Evolutionary conservation across 352 stramenopile genomes (phyloP).

Genomic region (Pythium chondricola): DNA sequence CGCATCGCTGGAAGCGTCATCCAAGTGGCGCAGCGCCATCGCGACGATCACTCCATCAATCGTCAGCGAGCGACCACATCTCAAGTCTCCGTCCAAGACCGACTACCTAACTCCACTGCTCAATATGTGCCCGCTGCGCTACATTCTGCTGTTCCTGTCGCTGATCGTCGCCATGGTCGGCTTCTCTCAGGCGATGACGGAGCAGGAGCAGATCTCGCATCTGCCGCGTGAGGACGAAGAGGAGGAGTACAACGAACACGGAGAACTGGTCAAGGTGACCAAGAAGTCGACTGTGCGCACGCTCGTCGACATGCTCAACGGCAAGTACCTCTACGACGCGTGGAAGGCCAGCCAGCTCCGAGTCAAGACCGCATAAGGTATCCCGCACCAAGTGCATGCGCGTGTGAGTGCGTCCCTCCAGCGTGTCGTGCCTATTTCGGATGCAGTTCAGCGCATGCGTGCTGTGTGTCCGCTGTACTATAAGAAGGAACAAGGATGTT

Average conservation of each 20-base stretch:
- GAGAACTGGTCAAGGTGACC: constrained; percentile 22
- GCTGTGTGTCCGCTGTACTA: too few relatives aligned
- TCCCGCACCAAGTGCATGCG: too few relatives aligned
- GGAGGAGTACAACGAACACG: constrained; percentile 35
- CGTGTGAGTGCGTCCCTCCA: neutral
- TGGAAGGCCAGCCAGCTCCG: constrained; percentile 56
- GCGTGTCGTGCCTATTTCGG: neutral
- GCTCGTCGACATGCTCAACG: constrained; percentile 84
- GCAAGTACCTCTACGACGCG: constrained; percentile 83
- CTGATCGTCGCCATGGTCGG: constrained; percentile 82
- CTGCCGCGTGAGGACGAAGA: constrained; percentile 44
- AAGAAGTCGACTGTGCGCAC: constrained; percentile 57
- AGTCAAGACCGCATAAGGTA: constrained; percentile 45
- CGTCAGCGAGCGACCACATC: neutral
- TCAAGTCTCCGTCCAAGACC: neutral
- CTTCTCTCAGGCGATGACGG: constrained; percentile 67
- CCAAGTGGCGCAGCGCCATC: too few relatives aligned
- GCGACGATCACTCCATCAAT: too few relatives aligned
- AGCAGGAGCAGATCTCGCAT: constrained; percentile 50
- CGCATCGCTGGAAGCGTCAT: too few relatives aligned
- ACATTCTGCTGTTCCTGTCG: constrained; percentile 81
- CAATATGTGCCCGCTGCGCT: constrained; percentile 77
- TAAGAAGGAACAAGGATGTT: too few relatives aligned
- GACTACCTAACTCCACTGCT: too few relatives aligned
- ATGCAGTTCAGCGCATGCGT: too few relatives aligned